A percentile compares a stretch with the other conserved stretches of the same genome.
phyloP scores from a whole-genome alignment of 192 early-diverging fungal genomes.

The Rhizophagus clarus region DNA sequence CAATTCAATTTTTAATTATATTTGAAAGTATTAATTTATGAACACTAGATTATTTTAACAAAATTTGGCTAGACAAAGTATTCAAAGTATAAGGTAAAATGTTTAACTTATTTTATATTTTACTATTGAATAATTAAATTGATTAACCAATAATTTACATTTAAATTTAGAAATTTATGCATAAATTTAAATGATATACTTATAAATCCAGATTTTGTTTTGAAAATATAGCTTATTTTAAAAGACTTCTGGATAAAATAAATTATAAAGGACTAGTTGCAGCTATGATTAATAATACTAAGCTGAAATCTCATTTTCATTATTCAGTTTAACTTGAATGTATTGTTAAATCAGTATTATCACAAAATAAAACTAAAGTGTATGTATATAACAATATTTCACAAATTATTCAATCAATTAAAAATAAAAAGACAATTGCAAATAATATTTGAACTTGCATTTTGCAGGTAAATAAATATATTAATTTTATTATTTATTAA shows the following conservation, averaged over 20 bases:
- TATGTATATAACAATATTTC: not conserved
- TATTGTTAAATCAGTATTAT: not conserved
- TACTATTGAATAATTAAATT: too few species aligned
- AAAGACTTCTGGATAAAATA: not conserved
- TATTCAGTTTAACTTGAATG: not conserved
- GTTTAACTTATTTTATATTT: too few species aligned
- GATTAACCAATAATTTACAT: too few species aligned
- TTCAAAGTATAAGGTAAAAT: too few species aligned
- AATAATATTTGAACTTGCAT: not conserved
- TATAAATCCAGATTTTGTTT: slow-evolving; percentile 2
- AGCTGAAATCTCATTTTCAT: not conserved
- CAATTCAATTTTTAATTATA: too few species aligned
- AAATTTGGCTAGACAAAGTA: too few species aligned
- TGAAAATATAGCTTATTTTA: not conserved
- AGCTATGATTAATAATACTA: not conserved
- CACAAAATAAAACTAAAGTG: not conserved
- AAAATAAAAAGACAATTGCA: not conserved
- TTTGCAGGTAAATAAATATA: too few species aligned
- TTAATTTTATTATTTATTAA: too few species aligned
- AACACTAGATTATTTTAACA: too few species aligned
- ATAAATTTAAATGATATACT: too few species aligned
- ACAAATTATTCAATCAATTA: not conserved
- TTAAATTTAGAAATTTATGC: too few species aligned
- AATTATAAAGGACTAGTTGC: not conserved
- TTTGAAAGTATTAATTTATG: too few species aligned